Percentiles rank a stretch among this genome's conserved stretches.
phyloP scores from a whole-genome alignment of 306 rosid genomes.

The Coriaria nepalensis region DNA sequence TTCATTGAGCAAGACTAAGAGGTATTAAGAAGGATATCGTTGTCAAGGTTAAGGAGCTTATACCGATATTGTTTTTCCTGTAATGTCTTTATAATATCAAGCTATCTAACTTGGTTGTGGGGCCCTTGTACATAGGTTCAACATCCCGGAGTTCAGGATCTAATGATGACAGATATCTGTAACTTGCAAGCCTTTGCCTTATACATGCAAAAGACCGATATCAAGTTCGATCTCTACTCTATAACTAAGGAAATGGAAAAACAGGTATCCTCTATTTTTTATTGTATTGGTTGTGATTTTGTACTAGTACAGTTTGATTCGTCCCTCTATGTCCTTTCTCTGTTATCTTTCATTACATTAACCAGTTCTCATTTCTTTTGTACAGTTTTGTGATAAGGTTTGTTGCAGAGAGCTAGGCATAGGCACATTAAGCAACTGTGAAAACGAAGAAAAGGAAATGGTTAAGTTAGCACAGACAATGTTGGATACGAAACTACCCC shows the following conservation, averaged over 20 bases:
- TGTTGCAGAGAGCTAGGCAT: conserved; percentile 76
- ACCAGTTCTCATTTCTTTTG: background rate
- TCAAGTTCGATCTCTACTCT: conserved; percentile 83
- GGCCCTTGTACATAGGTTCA: conserved; percentile 50
- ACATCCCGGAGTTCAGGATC: conserved; percentile 94
- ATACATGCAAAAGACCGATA: conserved; percentile 84
- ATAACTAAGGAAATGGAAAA: conserved; percentile 92
- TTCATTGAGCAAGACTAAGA: conserved; percentile 73
- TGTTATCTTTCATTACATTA: background rate
- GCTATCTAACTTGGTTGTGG: conserved; percentile 17
- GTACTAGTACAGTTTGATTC: too few relatives aligned
- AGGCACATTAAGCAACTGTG: conserved; percentile 51
- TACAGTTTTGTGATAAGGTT: background rate
- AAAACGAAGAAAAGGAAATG: conserved; percentile 63
- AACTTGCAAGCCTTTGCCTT: conserved; percentile 89
- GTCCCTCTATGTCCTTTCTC: background rate
- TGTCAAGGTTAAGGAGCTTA: conserved; percentile 59
- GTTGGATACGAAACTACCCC: conserved; percentile 95
- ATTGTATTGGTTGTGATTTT: conserved; percentile 8
- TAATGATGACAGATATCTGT: conserved; percentile 95
- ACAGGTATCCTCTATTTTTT: conserved; percentile 40
- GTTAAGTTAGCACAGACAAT: conserved; percentile 61
- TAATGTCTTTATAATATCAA: conserved; percentile 6
- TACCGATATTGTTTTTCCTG: conserved; percentile 8
- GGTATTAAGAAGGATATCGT: conserved; percentile 67